These are phyloP conservation scores for Torulaspora franciscae DNA, from an alignment of 805 yeast species.

Conservation along the genomic window DNA sequence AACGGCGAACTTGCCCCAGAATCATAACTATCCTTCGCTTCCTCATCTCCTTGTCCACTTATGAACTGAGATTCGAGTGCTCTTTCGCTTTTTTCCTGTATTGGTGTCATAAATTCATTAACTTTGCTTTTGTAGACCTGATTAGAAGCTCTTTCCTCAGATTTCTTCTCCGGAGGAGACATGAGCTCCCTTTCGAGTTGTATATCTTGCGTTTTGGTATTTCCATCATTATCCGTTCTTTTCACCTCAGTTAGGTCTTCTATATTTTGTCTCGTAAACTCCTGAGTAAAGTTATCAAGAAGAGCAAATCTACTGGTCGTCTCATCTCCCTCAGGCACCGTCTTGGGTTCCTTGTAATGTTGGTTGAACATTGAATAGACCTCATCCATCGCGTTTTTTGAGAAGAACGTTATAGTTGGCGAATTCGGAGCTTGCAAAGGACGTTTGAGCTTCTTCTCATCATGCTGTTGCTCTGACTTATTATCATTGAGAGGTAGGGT, in stretches of 20 bases:
- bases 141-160: background rate
- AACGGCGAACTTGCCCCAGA: constrained; percentile 31
- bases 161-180: background rate
- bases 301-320: constrained; percentile 26
- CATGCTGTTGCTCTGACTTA: constrained; percentile 4
- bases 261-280: constrained; percentile 31
- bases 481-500: constrained; percentile 45
- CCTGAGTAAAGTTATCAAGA: constrained; percentile 37
- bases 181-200: background rate
- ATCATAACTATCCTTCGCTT: background rate
- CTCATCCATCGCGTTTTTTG: constrained; percentile 71
- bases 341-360: constrained; percentile 19
- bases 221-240: constrained; percentile 4
- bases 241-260: constrained; percentile 39
- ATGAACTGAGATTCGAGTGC: constrained; percentile 20
- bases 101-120: constrained; percentile 30
- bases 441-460: background rate
- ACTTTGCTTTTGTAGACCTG: constrained; percentile 7
- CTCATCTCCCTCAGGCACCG: constrained; percentile 23
- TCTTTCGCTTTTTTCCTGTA: constrained; percentile 27
- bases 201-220: background rate
- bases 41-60: constrained; percentile 13
- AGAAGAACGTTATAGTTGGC: constrained; percentile 74
- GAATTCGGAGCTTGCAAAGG: constrained; percentile 42
- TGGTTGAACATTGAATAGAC: constrained; percentile 71